Percentiles rank a stretch among this genome's conserved stretches.
phyloP scores from a whole-genome alignment of 768 basidiomycete genomes.

The Lactarius akahatsu region DNA sequence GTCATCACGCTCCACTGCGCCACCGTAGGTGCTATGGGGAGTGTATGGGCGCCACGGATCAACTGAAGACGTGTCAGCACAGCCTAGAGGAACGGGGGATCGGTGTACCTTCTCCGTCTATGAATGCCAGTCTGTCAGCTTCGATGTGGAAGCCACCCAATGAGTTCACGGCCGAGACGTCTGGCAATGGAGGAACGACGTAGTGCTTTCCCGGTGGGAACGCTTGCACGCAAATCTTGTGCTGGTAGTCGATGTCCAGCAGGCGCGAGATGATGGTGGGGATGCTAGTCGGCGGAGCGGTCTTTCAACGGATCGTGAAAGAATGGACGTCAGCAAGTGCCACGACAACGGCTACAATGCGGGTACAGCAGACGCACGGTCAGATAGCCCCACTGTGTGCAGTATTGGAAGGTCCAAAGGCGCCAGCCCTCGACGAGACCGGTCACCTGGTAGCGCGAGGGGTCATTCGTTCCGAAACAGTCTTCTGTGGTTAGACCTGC shows the following conservation, averaged over 20 bases:
- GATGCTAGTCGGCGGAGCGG: slow-evolving; percentile 63
- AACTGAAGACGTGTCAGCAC: slow-evolving; percentile 42
- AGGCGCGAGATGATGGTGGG: slow-evolving; percentile 79
- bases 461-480: slow-evolving; percentile 88
- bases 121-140: slow-evolving; percentile 79
- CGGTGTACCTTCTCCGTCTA: slow-evolving; percentile 73
- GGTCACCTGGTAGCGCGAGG: slow-evolving; percentile 56
- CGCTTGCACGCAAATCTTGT: slow-evolving; percentile 69
- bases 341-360: background rate
- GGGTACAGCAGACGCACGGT: slow-evolving; percentile 45
- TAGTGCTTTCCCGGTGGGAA: slow-evolving; percentile 78
- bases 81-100: background rate
- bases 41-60: slow-evolving; percentile 92
- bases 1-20: slow-evolving; percentile 62
- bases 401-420: slow-evolving; percentile 87
- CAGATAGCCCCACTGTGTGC: slow-evolving; percentile 96
- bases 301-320: slow-evolving; percentile 40
- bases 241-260: slow-evolving; percentile 69
- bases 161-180: slow-evolving; percentile 77
- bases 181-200: slow-evolving; percentile 67
- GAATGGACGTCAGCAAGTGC: background rate
- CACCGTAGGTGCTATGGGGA: slow-evolving; percentile 66
- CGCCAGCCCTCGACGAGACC: slow-evolving; percentile 78
- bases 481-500: slow-evolving; percentile 47
- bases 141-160: slow-evolving; percentile 85